Evolutionary conservation across 2,329 filamentous ascomycete species (phyloP).

Genomic region (Pezicula carpinea): DNA sequence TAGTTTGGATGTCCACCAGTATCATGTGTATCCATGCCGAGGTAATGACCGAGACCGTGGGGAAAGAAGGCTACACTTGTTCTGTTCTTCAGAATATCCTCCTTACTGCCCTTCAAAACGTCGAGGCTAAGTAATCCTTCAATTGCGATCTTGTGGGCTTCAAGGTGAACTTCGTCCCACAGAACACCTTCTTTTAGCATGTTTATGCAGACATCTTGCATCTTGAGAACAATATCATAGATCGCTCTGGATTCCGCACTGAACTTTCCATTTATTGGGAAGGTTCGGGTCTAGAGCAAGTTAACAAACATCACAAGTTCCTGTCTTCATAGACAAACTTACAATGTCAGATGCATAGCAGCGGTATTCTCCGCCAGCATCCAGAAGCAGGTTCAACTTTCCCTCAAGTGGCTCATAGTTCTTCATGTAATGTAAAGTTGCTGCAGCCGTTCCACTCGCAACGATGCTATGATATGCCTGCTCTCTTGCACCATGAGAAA

Average conservation of each 20-base stretch:
- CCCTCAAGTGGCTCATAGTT: conserved; percentile 66
- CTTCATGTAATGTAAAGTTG: conserved; percentile 82
- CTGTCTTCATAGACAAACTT: conserved; percentile 22
- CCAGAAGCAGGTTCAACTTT: conserved; percentile 77
- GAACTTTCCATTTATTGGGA: conserved; percentile 73
- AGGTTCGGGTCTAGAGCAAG: conserved; percentile 69
- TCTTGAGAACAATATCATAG: conserved; percentile 78
- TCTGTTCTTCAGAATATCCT: conserved; percentile 71
- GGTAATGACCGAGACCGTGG: conserved; percentile 84
- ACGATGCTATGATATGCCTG: conserved; percentile 88
- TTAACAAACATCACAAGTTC: conserved; percentile 1
- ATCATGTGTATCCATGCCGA: conserved; percentile 92
- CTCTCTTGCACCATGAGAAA: conserved; percentile 70
- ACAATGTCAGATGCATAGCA: conserved; percentile 69
- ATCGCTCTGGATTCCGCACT: conserved; percentile 66
- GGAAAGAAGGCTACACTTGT: conserved; percentile 91
- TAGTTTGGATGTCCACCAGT: conserved; percentile 75
- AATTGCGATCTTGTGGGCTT: conserved; percentile 78
- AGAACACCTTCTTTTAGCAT: conserved; percentile 67
- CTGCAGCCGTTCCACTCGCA: conserved; percentile 72
- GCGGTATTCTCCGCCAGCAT: conserved; percentile 74
- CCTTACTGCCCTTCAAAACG: conserved; percentile 62
- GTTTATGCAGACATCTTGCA: conserved; percentile 76
- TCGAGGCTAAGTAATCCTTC: conserved; percentile 72
- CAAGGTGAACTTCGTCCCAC: conserved; percentile 78